These are phyloP conservation scores for Macrolepiota albuminosa DNA, from an alignment of 768 basidiomycete species.

Conservation along the genomic window DNA sequence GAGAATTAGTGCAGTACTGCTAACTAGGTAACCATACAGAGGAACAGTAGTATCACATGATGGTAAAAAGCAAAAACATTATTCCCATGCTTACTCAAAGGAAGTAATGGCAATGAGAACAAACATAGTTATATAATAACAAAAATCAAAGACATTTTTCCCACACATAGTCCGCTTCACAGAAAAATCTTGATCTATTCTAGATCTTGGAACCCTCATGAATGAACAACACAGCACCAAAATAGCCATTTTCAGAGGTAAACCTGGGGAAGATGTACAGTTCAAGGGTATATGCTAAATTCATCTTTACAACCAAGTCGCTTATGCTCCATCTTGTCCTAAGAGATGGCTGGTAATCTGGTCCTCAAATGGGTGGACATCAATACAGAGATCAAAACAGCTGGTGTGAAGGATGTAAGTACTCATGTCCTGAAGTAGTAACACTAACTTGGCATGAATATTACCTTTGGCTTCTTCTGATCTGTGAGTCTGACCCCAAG, in stretches of 20 bases:
- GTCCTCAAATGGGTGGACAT: conserved; percentile 58
- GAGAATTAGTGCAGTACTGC: too few relatives aligned
- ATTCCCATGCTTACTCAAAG: too few relatives aligned
- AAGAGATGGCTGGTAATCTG: conserved; percentile 58
- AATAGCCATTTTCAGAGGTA: conserved; percentile 54
- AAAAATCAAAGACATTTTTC: too few relatives aligned
- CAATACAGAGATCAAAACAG: conserved; percentile 58
- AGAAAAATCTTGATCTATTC: too few relatives aligned
- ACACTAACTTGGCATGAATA: neutral
- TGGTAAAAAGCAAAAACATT: too few relatives aligned
- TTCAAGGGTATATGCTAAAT: conserved; percentile 36
- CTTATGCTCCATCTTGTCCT: neutral
- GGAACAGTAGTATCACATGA: too few relatives aligned
- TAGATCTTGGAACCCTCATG: conserved; percentile 39
- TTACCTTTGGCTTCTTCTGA: conserved; percentile 34
- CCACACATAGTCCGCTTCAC: too few relatives aligned
- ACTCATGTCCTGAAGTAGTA: neutral
- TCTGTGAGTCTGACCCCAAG: conserved; percentile 26
- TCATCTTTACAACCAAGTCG: neutral
- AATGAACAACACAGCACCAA: conserved; percentile 48
- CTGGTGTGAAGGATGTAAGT: conserved; percentile 42
- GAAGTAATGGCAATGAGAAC: too few relatives aligned
- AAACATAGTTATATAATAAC: too few relatives aligned
- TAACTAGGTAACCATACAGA: too few relatives aligned
- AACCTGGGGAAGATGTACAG: conserved; percentile 43